A percentile compares a stretch with the other conserved stretches of the same genome.
Conservation (phyloP, 345 rosid genomes). For the Dipteronia sinensis region DNA sequence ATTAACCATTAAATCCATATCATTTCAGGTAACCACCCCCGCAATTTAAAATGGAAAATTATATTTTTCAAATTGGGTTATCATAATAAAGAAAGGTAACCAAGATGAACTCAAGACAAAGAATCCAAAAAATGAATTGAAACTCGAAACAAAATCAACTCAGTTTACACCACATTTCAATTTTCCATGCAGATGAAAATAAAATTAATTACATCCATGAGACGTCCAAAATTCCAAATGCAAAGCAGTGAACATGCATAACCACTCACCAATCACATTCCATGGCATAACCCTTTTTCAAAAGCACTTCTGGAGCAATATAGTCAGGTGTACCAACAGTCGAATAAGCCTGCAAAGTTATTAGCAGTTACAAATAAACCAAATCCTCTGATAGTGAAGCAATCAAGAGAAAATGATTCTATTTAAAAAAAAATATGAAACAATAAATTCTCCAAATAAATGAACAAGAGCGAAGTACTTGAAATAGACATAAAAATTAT, state of each 20-base stretch:
- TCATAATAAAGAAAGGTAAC: neutral
- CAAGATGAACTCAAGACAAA: neutral
- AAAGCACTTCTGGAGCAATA: constrained; percentile 92
- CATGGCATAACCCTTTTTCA: constrained; percentile 98
- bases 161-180: neutral
- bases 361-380: constrained; percentile 18
- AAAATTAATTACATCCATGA: constrained; percentile 8
- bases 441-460: constrained; percentile 18
- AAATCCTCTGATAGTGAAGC: constrained; percentile 1
- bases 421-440: neutral
- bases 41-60: constrained; percentile 1
- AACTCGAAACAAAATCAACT: neutral
- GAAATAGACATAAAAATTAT: neutral
- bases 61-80: neutral
- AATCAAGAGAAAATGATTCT: constrained; percentile 15
- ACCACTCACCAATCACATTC: constrained; percentile 92
- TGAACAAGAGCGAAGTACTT: constrained; percentile 1
- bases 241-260: neutral
- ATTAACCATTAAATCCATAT: neutral
- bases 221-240: neutral
- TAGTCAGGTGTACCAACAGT: constrained; percentile 98
- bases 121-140: neutral
- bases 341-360: constrained; percentile 83
- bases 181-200: constrained; percentile 4
- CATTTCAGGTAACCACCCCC: neutral